These are phyloP conservation scores for Diaporthe citrichinensis DNA, from an alignment of 2,329 filamentous ascomycete species.

Conservation along the genomic window DNA sequence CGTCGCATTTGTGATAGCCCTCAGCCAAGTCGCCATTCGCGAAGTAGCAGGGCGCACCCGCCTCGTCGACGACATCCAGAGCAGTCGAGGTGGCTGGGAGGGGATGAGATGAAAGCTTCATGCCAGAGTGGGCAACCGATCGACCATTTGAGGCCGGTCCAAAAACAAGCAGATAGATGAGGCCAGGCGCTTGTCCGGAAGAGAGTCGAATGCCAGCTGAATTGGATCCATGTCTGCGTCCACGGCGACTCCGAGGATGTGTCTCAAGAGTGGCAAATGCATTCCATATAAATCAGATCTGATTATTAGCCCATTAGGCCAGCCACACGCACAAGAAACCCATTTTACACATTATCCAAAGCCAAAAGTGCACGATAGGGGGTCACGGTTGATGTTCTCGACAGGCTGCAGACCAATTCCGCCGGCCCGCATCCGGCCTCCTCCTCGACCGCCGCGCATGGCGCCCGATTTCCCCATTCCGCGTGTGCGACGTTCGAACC, in stretches of 20 bases:
- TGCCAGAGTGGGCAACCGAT: neutral
- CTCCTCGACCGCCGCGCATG: neutral
- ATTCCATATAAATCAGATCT: conserved; percentile 6
- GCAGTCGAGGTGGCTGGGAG: neutral
- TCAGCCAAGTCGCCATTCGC: conserved; percentile 41
- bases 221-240: neutral
- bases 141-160: conserved; percentile 3
- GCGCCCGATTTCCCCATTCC: neutral
- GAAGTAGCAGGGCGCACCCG: conserved; percentile 45
- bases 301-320: conserved; percentile 7
- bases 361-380: neutral
- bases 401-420: conserved; percentile 29
- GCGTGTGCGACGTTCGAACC: conserved; percentile 19
- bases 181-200: conserved; percentile 7
- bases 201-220: neutral
- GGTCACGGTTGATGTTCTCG: neutral
- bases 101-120: neutral
- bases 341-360: conserved; percentile 19
- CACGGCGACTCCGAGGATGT: conserved; percentile 20
- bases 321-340: neutral
- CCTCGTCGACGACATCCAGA: neutral
- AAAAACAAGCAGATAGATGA: neutral
- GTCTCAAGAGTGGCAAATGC: neutral
- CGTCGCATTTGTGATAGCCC: conserved; percentile 45
- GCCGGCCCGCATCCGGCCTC: conserved; percentile 15